Conservation (phyloP, 345 rosid genomes). For the Rhizophora apiculata region DNA sequence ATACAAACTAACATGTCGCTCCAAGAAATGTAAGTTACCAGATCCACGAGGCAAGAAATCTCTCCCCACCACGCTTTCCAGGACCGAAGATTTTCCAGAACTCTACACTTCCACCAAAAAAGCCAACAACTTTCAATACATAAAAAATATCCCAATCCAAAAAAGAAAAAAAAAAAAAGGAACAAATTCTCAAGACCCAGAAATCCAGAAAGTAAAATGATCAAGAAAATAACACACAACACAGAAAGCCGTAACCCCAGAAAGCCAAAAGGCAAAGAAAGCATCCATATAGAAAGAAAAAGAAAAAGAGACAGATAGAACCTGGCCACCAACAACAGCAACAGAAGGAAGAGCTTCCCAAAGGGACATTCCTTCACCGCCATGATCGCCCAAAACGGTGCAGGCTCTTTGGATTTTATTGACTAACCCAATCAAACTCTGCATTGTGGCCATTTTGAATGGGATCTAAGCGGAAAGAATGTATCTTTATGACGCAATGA, state of each 20-base stretch:
- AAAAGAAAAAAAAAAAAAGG: background rate
- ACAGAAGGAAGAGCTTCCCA: constrained; percentile 99
- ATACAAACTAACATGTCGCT: background rate
- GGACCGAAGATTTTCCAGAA: constrained; percentile 95
- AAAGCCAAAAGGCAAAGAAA: background rate
- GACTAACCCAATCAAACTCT: constrained; percentile 87
- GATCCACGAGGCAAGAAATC: constrained; percentile 99
- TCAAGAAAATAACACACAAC: background rate
- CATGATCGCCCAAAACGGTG: constrained; percentile 92
- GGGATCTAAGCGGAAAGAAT: background rate
- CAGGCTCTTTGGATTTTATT: constrained; percentile 98
- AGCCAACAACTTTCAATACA: background rate
- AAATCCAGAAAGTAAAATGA: background rate
- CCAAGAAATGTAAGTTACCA: constrained; percentile 39
- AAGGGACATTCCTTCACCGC: constrained; percentile 99
- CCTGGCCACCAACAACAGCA: constrained; percentile 99
- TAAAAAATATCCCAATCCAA: background rate
- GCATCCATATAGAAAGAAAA: background rate
- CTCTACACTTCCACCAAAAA: constrained; percentile 45
- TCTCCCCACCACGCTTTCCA: constrained; percentile 95
- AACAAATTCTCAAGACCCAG: background rate
- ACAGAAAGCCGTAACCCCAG: background rate
- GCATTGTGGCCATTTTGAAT: constrained; percentile 79
- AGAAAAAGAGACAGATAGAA: constrained; percentile 13
- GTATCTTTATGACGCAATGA: background rate